Base-by-base conservation (phyloP, 2,329 filamentous ascomycete species). In the Aspergillus terreus region DNA sequence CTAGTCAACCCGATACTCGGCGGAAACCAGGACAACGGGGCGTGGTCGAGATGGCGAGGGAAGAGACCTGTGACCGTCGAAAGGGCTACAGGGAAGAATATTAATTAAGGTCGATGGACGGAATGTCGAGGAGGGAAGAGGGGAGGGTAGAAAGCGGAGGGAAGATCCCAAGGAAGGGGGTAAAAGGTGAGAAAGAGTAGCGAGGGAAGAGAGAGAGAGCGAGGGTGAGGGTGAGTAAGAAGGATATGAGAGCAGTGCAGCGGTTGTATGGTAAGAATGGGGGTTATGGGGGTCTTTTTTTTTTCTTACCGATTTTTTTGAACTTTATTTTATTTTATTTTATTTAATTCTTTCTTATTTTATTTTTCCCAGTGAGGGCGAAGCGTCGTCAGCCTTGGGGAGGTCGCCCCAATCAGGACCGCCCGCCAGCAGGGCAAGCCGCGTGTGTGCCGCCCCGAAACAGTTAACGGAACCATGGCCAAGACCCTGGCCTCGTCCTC, bases 301-400 rank as follows among this genome's bases (percentile, higher is more conserved):
- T 49, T 51, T 17, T 51, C 52, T 51, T 51, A 30, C 27, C 27
- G 7, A 30, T 30, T 30, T 27, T 27, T 30, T 30, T 30, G 27
- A 30, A 30, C n/a, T 30, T 30, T 30, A 9, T 27, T 30, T 30
- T 30, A 30, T 30, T 30, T 30, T 30, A 52, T 47, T 52, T 50
- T 50, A 52, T 47, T 52, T 50, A 3, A 19, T 19, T 19, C 19
- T 50, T 23, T 32, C 47, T 51, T 54, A 50, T 51, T 50, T 58
- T 52, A 55, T 51, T 51, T 50, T 58, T 52, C 57, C 55, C 55
- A 56, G 50, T 44, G 47, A 55, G 57, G 53, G 49, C 53, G 55
- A 62, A 65, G 65, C 67, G 67, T 70, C 68, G 68, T 70, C 68
- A 70, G 68, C 68, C 59, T 63, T 57, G 56, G 53, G 49, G 42